A percentile compares a stretch with the other conserved stretches of the same genome.
These are phyloP conservation scores for Trypanosoma theileri DNA, from an alignment of 208 protist genomes.

Conservation along the genomic window DNA sequence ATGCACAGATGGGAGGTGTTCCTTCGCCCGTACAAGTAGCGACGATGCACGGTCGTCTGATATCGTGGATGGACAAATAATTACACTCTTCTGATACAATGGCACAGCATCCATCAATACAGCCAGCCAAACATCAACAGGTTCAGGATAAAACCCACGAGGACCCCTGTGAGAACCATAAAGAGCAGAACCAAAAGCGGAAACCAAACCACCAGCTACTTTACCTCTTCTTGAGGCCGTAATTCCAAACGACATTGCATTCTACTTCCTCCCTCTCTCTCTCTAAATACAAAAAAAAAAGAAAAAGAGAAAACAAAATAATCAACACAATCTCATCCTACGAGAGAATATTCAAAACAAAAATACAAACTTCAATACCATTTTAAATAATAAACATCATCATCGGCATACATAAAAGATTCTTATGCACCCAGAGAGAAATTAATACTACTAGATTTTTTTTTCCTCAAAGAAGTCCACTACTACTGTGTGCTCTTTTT, in stretches of 20 bases:
- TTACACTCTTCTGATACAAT: constrained; percentile 67
- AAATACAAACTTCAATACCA: constrained; percentile 1
- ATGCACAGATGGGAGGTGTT: constrained; percentile 53
- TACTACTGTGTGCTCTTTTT: constrained; percentile 76
- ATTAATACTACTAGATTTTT: too few relatives aligned
- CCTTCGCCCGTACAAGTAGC: constrained; percentile 40
- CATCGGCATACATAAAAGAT: background rate
- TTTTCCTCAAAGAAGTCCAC: background rate
- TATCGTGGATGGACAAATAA: constrained; percentile 57
- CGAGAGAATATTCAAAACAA: constrained; percentile 3
- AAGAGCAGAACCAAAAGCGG: constrained; percentile 46
- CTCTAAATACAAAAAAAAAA: background rate
- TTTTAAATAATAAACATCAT: background rate
- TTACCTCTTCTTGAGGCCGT: background rate
- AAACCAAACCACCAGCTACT: constrained; percentile 20
- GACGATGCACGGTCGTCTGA: constrained; percentile 22
- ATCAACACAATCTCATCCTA: background rate
- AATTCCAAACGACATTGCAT: constrained; percentile 13
- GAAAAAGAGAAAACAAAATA: constrained; percentile 14
- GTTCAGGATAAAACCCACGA: constrained; percentile 54
- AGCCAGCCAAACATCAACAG: constrained; percentile 73
- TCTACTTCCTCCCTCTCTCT: background rate
- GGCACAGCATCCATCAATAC: constrained; percentile 68
- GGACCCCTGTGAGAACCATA: constrained; percentile 49
- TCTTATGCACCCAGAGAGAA: background rate